Conservation (phyloP, 179 eudicot genomes). For the Drosera spatulata region DNA sequence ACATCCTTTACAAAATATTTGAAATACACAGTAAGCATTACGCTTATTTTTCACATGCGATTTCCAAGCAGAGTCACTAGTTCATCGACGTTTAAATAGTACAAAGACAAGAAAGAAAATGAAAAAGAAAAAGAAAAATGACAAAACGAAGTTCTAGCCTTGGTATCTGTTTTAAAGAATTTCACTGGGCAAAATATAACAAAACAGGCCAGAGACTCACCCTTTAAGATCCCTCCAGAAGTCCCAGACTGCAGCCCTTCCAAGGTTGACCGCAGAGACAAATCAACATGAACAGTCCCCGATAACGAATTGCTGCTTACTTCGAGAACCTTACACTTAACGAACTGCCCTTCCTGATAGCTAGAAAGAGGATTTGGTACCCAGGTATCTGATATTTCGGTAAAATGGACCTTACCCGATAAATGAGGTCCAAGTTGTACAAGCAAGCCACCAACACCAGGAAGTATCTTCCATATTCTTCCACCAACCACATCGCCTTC, state of each 20-base stretch:
- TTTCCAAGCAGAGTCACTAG: too few relatives aligned
- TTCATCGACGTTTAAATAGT: too few relatives aligned
- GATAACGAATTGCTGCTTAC: conserved; percentile 30
- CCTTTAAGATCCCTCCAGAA: conserved; percentile 5
- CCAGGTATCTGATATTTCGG: conserved; percentile 58
- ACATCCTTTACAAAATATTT: too few relatives aligned
- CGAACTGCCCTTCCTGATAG: conserved; percentile 75
- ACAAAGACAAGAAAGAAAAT: too few relatives aligned
- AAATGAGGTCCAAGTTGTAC: conserved; percentile 75
- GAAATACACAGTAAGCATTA: too few relatives aligned
- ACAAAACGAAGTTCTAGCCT: too few relatives aligned
- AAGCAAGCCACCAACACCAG: conserved; percentile 80
- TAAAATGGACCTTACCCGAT: conserved; percentile 86
- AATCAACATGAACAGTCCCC: conserved; percentile 69
- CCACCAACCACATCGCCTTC: conserved; percentile 71
- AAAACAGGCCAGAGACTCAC: conserved; percentile 14
- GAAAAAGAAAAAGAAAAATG: too few relatives aligned
- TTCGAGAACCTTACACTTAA: conserved; percentile 74
- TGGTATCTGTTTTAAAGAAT: too few relatives aligned
- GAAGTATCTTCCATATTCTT: conserved; percentile 65
- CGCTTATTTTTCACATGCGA: too few relatives aligned
- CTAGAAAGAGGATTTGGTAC: conserved; percentile 59
- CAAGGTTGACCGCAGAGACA: conserved; percentile 51
- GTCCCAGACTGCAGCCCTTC: conserved; percentile 14
- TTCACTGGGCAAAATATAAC: not conserved